A percentile compares a stretch with the other conserved stretches of the same genome.
These are phyloP conservation scores for Udeniomyces megalosporus DNA, from an alignment of 768 basidiomycete species.

Conservation along the genomic window DNA sequence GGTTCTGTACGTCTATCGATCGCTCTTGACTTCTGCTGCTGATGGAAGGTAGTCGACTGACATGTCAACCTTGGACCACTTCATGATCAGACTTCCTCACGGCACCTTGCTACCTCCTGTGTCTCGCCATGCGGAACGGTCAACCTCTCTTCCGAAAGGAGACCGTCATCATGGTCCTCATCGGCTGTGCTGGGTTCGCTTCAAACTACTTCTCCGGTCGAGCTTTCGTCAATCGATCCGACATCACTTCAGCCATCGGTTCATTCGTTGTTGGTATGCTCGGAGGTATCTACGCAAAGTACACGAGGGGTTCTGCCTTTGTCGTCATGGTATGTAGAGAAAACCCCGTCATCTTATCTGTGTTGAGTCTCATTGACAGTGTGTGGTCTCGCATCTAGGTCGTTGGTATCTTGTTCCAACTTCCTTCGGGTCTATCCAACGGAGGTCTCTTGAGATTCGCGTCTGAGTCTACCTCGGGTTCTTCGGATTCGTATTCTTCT, in stretches of 20 bases:
- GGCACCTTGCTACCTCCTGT: constrained; percentile 30
- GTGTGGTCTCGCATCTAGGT: constrained; percentile 30
- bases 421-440: constrained; percentile 63
- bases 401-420: constrained; percentile 67
- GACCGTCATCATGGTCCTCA: constrained; percentile 34
- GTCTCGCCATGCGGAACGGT: constrained; percentile 30
- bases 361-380: neutral
- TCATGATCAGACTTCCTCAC: constrained; percentile 26
- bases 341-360: constrained; percentile 18
- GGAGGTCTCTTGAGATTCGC: constrained; percentile 47
- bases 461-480: constrained; percentile 24
- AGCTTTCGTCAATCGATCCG: constrained; percentile 48
- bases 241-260: constrained; percentile 54
- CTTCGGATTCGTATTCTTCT: no score
- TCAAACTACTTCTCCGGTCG: constrained; percentile 52
- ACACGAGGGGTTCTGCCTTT: constrained; percentile 53
- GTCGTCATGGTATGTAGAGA: constrained; percentile 50
- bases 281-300: constrained; percentile 58
- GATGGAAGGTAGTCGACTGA: no score
- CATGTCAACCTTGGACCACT: neutral
- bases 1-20: constrained; percentile 38
- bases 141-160: constrained; percentile 31
- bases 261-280: constrained; percentile 67
- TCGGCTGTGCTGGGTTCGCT: constrained; percentile 41
- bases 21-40: no score